Percentiles rank a stretch among this genome's conserved stretches.
Evolutionary conservation across 306 rosid species (phyloP).

Genomic region (Corylus avellana): DNA sequence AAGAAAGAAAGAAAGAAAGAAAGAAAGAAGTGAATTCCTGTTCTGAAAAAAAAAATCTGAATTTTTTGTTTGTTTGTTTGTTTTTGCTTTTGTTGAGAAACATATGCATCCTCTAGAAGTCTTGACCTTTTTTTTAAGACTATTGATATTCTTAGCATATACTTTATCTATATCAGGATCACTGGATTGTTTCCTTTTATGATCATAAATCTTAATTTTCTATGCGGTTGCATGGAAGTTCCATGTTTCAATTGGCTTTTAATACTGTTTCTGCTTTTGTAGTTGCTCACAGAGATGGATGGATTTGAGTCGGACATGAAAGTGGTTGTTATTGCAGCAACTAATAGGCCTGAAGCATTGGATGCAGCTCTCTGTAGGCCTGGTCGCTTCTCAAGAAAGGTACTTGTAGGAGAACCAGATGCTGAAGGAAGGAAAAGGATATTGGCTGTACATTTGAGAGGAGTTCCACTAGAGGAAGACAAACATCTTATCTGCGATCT

Average conservation of each 20-base stretch:
- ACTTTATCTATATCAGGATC: not conserved
- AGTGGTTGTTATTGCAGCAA: conserved; percentile 91
- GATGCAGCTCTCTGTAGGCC: conserved; percentile 99
- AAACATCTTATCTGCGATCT: conserved; percentile 61
- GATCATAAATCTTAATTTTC: not conserved
- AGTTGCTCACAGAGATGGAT: conserved; percentile 99
- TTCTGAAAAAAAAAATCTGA: not conserved
- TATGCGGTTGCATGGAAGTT: not conserved
- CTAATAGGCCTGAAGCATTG: conserved; percentile 89
- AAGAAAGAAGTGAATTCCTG: not conserved
- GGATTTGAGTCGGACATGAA: conserved; percentile 92
- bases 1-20: not conserved
- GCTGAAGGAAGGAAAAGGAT: conserved; percentile 94
- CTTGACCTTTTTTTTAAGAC: not conserved
- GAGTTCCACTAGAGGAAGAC: conserved; percentile 86
- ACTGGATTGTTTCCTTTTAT: conserved; percentile 10
- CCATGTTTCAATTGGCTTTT: conserved; percentile 14
- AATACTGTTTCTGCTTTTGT: conserved; percentile 19
- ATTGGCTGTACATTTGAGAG: conserved; percentile 89
- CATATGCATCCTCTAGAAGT: not conserved
- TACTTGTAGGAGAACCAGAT: conserved; percentile 87
- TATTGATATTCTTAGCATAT: not conserved
- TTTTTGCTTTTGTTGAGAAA: not conserved
- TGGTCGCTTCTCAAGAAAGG: conserved; percentile 95
- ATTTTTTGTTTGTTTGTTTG: not conserved